Evolutionary conservation across 768 basidiomycete species (phyloP).

Genomic region (Rhodosporidiobolus odoratus): DNA sequence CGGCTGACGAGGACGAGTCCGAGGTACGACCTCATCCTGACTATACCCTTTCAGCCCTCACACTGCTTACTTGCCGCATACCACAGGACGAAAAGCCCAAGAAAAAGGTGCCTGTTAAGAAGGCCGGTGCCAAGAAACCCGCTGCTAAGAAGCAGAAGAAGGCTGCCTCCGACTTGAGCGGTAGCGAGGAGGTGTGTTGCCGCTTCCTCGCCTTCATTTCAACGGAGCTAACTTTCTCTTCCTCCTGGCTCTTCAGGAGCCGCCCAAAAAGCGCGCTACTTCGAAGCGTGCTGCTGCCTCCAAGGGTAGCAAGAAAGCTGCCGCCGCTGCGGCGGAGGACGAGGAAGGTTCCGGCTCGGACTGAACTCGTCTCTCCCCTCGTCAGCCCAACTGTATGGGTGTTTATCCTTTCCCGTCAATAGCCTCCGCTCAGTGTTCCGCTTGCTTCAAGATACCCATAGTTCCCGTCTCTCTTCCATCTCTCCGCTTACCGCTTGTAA

Average conservation of each 20-base stretch:
- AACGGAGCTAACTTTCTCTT: neutral
- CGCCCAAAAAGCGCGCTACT: neutral
- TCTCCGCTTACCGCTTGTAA: too few relatives aligned
- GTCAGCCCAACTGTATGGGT: neutral
- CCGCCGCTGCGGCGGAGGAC: neutral
- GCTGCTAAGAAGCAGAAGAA: slow-evolving; percentile 16
- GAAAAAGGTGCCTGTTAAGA: neutral
- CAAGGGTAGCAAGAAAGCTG: slow-evolving; percentile 11
- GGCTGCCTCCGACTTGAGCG: neutral
- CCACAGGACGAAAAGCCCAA: slow-evolving; percentile 14
- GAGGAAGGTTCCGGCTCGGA: neutral
- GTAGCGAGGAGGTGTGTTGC: slow-evolving; percentile 1
- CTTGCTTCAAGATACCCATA: too few relatives aligned
- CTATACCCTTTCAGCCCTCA: neutral
- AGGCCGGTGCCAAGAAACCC: slow-evolving; percentile 5
- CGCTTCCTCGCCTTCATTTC: neutral
- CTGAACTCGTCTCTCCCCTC: neutral
- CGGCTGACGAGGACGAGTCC: neutral
- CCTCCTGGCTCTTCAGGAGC: neutral
- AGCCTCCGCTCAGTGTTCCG: too few relatives aligned
- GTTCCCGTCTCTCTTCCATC: too few relatives aligned
- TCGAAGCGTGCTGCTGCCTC: slow-evolving; percentile 13
- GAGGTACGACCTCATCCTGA: neutral
- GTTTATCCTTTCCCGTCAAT: too few relatives aligned
- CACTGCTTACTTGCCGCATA: neutral